phyloP scores from a whole-genome alignment of 495 filamentous ascomycete species.

The Aspergillus ostianus region DNA sequence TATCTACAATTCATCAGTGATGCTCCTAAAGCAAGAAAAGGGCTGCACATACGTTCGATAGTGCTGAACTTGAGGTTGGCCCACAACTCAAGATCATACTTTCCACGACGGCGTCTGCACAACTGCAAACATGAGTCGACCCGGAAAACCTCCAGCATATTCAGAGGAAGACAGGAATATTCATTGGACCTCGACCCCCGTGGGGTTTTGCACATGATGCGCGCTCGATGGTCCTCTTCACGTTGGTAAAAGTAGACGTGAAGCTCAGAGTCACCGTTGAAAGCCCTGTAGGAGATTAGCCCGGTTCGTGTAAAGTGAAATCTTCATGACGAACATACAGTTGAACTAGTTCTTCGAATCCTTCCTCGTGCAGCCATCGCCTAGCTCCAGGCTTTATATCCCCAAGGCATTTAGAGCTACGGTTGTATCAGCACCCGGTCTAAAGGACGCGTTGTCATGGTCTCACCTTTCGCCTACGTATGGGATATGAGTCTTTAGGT shows the following conservation, averaged over 20 bases:
- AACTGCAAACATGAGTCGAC: slow-evolving; percentile 53
- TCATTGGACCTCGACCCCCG: slow-evolving; percentile 35
- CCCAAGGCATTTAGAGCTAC: slow-evolving; percentile 50
- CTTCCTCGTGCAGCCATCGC: slow-evolving; percentile 33
- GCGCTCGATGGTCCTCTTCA: slow-evolving; percentile 50
- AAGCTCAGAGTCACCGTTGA: slow-evolving; percentile 44
- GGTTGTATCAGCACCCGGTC: slow-evolving; percentile 18
- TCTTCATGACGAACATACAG: slow-evolving; percentile 33
- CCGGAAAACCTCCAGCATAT: slow-evolving; percentile 53
- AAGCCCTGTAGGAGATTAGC: slow-evolving; percentile 30
- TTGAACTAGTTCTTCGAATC: slow-evolving; percentile 42
- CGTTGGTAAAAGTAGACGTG: slow-evolving; percentile 56
- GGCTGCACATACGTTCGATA: slow-evolving; percentile 53
- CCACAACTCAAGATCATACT: slow-evolving; percentile 50
- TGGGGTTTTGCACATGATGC: slow-evolving; percentile 55
- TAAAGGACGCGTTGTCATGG: not conserved
- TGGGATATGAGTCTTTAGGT: slow-evolving; percentile 40
- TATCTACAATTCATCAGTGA: slow-evolving; percentile 35
- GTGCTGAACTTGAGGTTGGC: slow-evolving; percentile 55
- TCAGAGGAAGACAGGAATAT: slow-evolving; percentile 51
- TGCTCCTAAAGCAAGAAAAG: not conserved
- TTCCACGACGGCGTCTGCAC: slow-evolving; percentile 45
- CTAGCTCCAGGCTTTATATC: slow-evolving; percentile 39
- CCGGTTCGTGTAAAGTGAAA: not conserved
- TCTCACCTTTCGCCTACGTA: slow-evolving; percentile 42